Evolutionary conservation across 2,329 filamentous ascomycete species (phyloP).

Genomic region (Penicillium sp.): DNA sequence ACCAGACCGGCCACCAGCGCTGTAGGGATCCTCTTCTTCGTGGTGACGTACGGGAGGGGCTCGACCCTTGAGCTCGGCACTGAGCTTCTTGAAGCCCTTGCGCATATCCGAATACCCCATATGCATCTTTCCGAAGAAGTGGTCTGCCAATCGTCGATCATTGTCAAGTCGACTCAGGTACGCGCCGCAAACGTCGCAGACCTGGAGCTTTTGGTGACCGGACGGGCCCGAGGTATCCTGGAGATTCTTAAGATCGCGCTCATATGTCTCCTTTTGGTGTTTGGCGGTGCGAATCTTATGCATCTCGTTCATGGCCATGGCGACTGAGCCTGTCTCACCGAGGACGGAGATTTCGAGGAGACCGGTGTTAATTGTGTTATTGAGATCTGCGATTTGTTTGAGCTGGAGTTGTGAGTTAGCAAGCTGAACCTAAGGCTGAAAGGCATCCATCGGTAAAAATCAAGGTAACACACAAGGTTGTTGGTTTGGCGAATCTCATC

Average conservation of each 20-base stretch:
- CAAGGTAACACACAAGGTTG: conserved; percentile 60
- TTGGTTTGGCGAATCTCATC: conserved; percentile 98
- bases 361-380: conserved; percentile 76
- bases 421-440: background rate
- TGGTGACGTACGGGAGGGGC: conserved; percentile 63
- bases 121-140: conserved; percentile 99
- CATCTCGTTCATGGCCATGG: conserved; percentile 82
- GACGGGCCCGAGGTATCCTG: conserved; percentile 90
- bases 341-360: conserved; percentile 85
- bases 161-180: conserved; percentile 93
- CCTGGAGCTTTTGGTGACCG: conserved; percentile 96
- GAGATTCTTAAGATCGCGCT: conserved; percentile 86
- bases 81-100: conserved; percentile 85
- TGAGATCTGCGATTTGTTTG: conserved; percentile 82
- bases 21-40: conserved; percentile 58
- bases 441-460: background rate
- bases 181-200: conserved; percentile 97
- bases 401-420: conserved; percentile 52
- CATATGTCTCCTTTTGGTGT: conserved; percentile 78
- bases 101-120: conserved; percentile 97
- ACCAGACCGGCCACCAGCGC: conserved; percentile 45
- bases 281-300: conserved; percentile 82
- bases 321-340: conserved; percentile 79
- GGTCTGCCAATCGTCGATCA: conserved; percentile 88
- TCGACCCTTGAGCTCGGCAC: conserved; percentile 80